Conservation (phyloP, 495 filamentous ascomycete genomes). For the Aspergillus panamensis region DNA sequence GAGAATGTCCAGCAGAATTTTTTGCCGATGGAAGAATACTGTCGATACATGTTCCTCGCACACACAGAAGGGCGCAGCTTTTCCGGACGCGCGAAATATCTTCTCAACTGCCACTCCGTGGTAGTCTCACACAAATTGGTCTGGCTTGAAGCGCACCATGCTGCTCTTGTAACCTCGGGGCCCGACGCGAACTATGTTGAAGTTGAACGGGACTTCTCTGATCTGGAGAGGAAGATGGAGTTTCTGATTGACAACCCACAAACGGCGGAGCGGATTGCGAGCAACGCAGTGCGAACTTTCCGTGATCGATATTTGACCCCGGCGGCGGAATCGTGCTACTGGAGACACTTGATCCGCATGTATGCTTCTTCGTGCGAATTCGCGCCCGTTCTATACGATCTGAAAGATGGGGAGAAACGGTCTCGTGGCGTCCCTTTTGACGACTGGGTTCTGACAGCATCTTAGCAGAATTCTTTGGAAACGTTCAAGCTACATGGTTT, state of each 20-base stretch:
- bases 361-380: conserved; percentile 47
- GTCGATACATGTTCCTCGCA: conserved; percentile 55
- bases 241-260: conserved; percentile 47
- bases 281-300: conserved; percentile 52
- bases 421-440: conserved; percentile 38
- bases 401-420: conserved; percentile 28
- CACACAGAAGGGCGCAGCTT: conserved; percentile 57
- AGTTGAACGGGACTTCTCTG: conserved; percentile 51
- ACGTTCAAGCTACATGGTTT: too few relatives aligned
- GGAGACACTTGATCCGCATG: conserved; percentile 49
- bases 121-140: conserved; percentile 44
- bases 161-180: conserved; percentile 39
- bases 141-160: conserved; percentile 44
- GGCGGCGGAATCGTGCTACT: conserved; percentile 60
- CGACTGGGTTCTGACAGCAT: conserved; percentile 33
- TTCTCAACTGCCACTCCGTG: conserved; percentile 58
- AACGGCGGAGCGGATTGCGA: conserved; percentile 52
- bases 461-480: background rate
- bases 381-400: conserved; percentile 35
- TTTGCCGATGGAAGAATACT: conserved; percentile 54
- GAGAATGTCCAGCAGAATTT: conserved; percentile 37
- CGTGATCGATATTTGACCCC: conserved; percentile 58
- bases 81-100: conserved; percentile 58
- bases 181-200: conserved; percentile 59
- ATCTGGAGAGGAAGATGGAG: conserved; percentile 52